A percentile compares a stretch with the other conserved stretches of the same genome.
phyloP scores from a whole-genome alignment of 2,329 filamentous ascomycete species.

The Epichloe brachyelytri region DNA sequence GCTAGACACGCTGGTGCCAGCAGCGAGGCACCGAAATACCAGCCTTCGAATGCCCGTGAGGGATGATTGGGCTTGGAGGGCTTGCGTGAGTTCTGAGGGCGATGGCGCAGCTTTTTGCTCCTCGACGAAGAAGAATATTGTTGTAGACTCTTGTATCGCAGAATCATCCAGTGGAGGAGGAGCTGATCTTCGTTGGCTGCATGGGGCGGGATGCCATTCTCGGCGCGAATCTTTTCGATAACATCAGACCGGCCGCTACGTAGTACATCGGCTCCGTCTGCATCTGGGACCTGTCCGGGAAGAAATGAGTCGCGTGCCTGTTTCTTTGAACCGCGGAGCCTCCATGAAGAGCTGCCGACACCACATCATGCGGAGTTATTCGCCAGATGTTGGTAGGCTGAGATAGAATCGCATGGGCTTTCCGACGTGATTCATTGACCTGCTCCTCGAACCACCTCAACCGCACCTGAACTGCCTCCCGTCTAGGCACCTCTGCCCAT shows the following conservation, averaged over 20 bases:
- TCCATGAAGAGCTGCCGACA: constrained; percentile 21
- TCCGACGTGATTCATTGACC: constrained; percentile 14
- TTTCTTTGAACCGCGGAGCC: not conserved
- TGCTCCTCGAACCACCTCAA: constrained; percentile 19
- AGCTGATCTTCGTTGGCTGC: constrained; percentile 16
- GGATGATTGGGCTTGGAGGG: constrained; percentile 13
- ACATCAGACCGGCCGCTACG: not conserved
- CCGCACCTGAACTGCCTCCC: constrained; percentile 13
- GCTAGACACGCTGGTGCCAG: constrained; percentile 9
- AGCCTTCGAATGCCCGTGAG: constrained; percentile 19
- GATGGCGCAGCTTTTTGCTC: constrained; percentile 1
- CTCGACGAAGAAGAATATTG: not conserved
- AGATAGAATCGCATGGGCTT: constrained; percentile 13
- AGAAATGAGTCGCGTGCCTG: not conserved
- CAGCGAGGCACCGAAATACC: constrained; percentile 16
- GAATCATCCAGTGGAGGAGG: constrained; percentile 24
- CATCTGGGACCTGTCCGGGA: no score
- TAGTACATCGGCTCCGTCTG: not conserved
- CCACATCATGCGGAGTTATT: constrained; percentile 29
- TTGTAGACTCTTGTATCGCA: constrained; percentile 13
- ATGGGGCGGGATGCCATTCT: constrained; percentile 20
- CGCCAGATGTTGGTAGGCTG: constrained; percentile 21
- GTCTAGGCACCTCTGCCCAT: constrained; percentile 17
- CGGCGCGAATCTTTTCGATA: constrained; percentile 11
- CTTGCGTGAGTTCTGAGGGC: constrained; percentile 8